These are phyloP conservation scores for Reticulascus tulasneorum DNA, from an alignment of 2,329 filamentous ascomycete genomes.

Conservation along the genomic window DNA sequence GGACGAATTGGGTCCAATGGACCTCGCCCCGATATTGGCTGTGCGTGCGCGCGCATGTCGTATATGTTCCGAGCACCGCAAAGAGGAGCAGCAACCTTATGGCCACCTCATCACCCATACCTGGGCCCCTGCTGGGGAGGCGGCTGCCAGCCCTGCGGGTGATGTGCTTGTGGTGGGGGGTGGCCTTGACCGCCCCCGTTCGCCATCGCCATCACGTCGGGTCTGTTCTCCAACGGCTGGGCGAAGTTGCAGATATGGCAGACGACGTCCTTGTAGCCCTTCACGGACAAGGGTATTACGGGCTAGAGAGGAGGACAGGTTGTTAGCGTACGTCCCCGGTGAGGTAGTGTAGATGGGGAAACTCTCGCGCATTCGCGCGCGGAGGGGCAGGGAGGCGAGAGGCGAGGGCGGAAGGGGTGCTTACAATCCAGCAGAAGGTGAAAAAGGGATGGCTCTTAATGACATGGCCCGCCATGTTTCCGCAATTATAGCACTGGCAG, in stretches of 20 bases:
- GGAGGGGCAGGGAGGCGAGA: not conserved
- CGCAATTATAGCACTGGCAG: constrained; percentile 64
- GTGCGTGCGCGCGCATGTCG: too few species aligned
- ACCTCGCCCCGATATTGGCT: too few species aligned
- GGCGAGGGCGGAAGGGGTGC: constrained; percentile 19
- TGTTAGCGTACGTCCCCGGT: not conserved
- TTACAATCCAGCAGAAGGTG: constrained; percentile 71
- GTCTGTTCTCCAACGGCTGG: constrained; percentile 58
- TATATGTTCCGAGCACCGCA: too few species aligned
- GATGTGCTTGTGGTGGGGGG: constrained; percentile 11
- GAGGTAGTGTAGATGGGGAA: not conserved
- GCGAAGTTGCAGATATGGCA: constrained; percentile 76
- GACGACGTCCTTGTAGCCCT: constrained; percentile 64
- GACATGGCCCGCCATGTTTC: constrained; percentile 58
- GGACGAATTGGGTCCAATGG: too few species aligned
- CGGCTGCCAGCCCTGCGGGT: too few species aligned
- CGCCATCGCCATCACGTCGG: constrained; percentile 51
- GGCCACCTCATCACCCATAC: too few species aligned
- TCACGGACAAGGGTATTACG: constrained; percentile 65
- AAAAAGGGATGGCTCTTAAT: constrained; percentile 69
- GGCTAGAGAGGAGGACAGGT: constrained; percentile 41
- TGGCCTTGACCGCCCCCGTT: constrained; percentile 33
- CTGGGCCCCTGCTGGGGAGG: too few species aligned
- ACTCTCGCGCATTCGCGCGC: not conserved
- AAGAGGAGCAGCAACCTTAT: too few species aligned